A percentile compares a stretch with the other conserved stretches of the same genome.
Conservation (phyloP, 2,329 filamentous ascomycete genomes). For the Cadophora gregata region DNA sequence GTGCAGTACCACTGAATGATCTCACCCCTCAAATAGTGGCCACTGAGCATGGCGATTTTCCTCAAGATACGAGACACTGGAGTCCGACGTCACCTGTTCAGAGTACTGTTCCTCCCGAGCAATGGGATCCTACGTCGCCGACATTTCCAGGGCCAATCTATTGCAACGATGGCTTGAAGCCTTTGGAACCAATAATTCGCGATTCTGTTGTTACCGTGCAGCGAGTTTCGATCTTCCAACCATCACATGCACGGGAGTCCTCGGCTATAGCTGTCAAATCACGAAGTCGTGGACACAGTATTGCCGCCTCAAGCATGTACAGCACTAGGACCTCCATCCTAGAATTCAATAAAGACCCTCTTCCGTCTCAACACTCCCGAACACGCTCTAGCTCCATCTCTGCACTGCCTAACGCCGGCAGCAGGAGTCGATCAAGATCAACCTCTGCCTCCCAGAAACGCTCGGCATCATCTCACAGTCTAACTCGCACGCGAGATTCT, state of each 20-base stretch:
- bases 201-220: constrained; percentile 26
- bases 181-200: constrained; percentile 17
- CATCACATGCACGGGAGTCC: neutral
- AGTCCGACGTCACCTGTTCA: constrained; percentile 22
- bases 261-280: neutral
- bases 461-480: constrained; percentile 17
- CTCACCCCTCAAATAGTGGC: constrained; percentile 18
- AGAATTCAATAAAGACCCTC: neutral
- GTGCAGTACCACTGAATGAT: constrained; percentile 23
- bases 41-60: constrained; percentile 23
- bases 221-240: constrained; percentile 19
- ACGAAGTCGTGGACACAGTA: constrained; percentile 14
- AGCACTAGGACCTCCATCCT: constrained; percentile 25
- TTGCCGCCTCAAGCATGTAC: constrained; percentile 33
- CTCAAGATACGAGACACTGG: constrained; percentile 30
- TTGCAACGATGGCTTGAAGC: neutral
- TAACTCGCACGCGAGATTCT: constrained; percentile 19
- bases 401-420: neutral
- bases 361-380: constrained; percentile 8
- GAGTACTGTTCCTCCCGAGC: constrained; percentile 24
- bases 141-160: constrained; percentile 9
- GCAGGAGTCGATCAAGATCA: constrained; percentile 26
- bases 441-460: constrained; percentile 9
- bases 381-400: constrained; percentile 15
- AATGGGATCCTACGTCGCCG: constrained; percentile 12